Base-by-base conservation (phyloP, 306 rosid species). In the Prunus davidiana region DNA sequence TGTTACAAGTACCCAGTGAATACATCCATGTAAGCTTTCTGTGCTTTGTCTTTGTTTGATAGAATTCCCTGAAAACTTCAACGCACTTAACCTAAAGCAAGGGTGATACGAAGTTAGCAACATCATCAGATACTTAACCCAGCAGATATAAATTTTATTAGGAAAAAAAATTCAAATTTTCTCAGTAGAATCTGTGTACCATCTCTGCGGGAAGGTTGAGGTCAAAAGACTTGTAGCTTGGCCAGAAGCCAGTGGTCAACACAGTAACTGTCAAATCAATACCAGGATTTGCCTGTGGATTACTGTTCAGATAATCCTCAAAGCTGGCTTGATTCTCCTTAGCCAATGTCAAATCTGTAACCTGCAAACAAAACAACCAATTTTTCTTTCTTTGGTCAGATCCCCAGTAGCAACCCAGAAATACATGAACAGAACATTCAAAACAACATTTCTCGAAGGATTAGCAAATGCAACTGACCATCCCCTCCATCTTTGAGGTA, bases 401-500 rank as follows among this genome's bases (percentile, higher is more conserved):
- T 41, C 49, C 41, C 69, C 69, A 64, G 69, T 49, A 19, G 34
- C n/a, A 30, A 16, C 69, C 69, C 19, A 15, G 46, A 56, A 52
- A 56, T n/a, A 24, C 24, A 41, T 80, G 32, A 22, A 15, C 49
- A 41, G 19, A 68, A 61, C 71, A 51, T 76, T 61, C 45, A 50
- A 55, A 56, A 55, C 32, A 30, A 66, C 47, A 76, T 61, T 64
- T 64, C 46, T 45, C 19, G 18, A 67, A 12, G 28, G 58, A 64
- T n/a, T 30, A 66, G 32, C 19, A 8, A 69, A 47, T 63, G 73
- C 12, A 43, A 75, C 84, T 12, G 47, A 86, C 89, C 89, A 86
- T 86, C 62, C 89, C 86, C 80, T 86, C 89, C 89, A 86, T 86
- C 86, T 86, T 86, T 69, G 89, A 86, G 66, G 89, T 86, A 77